Evolutionary conservation across 345 rosid species (phyloP).

Genomic region (Lepidium sativum): DNA sequence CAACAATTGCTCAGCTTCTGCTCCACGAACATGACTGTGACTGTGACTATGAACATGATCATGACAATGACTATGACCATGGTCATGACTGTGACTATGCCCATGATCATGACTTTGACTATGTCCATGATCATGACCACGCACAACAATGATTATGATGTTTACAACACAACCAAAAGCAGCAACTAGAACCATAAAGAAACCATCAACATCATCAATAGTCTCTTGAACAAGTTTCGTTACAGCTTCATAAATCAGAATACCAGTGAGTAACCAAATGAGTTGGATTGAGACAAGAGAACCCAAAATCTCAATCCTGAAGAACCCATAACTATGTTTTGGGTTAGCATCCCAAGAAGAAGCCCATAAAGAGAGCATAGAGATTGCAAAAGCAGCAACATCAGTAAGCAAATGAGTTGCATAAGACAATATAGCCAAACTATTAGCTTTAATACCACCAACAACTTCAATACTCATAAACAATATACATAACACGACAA

Average conservation of each 20-base stretch:
- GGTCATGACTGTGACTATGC: neutral
- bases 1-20: conserved; percentile 28
- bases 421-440: conserved; percentile 55
- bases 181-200: conserved; percentile 50
- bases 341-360: conserved; percentile 63
- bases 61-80: neutral
- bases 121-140: conserved; percentile 53
- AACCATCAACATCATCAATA: conserved; percentile 40
- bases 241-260: conserved; percentile 61
- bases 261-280: conserved; percentile 66
- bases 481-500: conserved; percentile 40
- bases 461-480: conserved; percentile 58
- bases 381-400: conserved; percentile 66
- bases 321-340: conserved; percentile 51
- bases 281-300: conserved; percentile 59
- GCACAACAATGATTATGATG: conserved; percentile 14
- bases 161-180: conserved; percentile 54
- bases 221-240: conserved; percentile 40
- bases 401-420: conserved; percentile 65
- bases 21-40: conserved; percentile 4
- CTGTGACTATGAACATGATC: neutral
- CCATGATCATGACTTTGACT: neutral
- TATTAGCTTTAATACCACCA: conserved; percentile 64
- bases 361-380: conserved; percentile 57
- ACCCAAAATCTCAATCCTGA: conserved; percentile 58